Base-by-base conservation (phyloP, 805 yeast genomes). In the Teunomyces cretensis region DNA sequence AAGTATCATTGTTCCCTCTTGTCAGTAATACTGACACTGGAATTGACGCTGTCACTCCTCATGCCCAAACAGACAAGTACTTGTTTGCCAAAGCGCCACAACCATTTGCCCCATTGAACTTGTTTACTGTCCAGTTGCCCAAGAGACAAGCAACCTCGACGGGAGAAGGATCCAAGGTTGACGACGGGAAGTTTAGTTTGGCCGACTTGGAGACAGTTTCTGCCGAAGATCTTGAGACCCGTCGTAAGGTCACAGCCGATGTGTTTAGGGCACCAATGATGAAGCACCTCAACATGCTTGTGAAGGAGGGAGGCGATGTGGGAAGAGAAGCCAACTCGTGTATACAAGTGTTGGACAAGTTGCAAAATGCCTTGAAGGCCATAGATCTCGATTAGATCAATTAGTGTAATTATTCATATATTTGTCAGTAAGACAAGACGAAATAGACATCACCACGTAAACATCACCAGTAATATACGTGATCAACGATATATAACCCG, bases 231-330 rank as follows among this genome's bases (percentile, higher is more conserved):
- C 60, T 69, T 28, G 66, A 68, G 3, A 80, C 84, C 1, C 68
- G 94, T 55, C 58, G 78, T 26, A 72, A 72, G 41, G 67, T 83
- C 0, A 62, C 86, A 45, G 58, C 65, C 33, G 86, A 81, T 44
- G 72, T 78, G 19, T 85, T 82, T 55, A 55, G 65, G 36, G 61
- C 62, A 1, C 79, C 78, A 9, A 68, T 87, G 41, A 44, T 55
- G 15, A 72, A 67, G 39, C 84, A 87, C 30, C 67, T 84, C 16
- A 68, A 64, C 1, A 68, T 68, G 32, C 55, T 80, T 27, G 62
- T 80, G 8, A 80, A 80, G 54, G 94, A 86, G 51, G 95, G 89
- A 9, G 91, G 91, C 1, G 88, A 83, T 39, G 67, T 76, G 14
- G 90, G 90, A 2, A 75, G 81, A 49, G 75, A 69, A 46, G 72